These are phyloP conservation scores for Daphne laureola DNA, from an alignment of 441 rosid species.

Conservation along the genomic window DNA sequence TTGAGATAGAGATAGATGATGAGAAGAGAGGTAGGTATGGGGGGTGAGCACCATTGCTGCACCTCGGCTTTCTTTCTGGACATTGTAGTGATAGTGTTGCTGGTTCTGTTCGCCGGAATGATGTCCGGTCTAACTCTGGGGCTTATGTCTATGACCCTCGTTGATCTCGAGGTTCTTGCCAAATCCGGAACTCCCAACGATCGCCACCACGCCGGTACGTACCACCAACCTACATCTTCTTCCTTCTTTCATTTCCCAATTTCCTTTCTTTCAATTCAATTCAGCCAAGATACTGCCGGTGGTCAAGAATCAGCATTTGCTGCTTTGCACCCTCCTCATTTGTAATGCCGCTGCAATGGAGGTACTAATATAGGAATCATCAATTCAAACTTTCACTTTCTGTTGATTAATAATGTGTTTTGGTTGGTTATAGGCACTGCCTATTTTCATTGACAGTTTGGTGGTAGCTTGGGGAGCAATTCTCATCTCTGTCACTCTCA, in stretches of 20 bases:
- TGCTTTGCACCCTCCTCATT: conserved; percentile 56
- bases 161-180: conserved; percentile 21
- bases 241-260: conserved; percentile 17
- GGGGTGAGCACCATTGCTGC: no score
- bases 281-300: conserved; percentile 66
- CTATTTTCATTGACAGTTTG: conserved; percentile 51
- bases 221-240: conserved; percentile 19
- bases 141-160: conserved; percentile 28
- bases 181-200: conserved; percentile 23
- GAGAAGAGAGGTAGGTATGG: no score
- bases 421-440: conserved; percentile 37
- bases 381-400: no score
- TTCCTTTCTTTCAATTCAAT: no score
- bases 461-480: conserved; percentile 53
- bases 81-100: no score
- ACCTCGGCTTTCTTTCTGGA: no score
- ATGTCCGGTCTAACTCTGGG: conserved; percentile 33
- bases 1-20: no score
- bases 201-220: conserved; percentile 22
- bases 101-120: conserved; percentile 15
- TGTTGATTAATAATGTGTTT: neutral
- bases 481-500: conserved; percentile 55
- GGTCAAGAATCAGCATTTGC: conserved; percentile 51
- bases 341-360: conserved; percentile 76
- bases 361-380: no score